phyloP scores from a whole-genome alignment of 2,329 filamentous ascomycete species.

The Periconia digitata region DNA sequence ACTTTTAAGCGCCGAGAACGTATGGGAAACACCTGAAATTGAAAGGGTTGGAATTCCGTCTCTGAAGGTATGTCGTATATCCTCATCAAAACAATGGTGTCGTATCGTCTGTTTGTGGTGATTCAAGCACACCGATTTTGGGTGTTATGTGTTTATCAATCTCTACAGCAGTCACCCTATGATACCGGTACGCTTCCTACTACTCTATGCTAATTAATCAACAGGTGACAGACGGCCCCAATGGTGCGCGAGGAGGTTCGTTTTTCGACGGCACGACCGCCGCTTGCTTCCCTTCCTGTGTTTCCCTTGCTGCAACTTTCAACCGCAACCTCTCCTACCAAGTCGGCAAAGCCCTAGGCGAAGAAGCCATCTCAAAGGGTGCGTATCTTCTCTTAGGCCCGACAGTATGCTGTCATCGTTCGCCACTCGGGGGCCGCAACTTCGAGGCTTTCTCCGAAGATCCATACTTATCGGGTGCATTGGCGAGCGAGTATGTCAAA shows the following conservation, averaged over 20 bases:
- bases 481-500: slow-evolving; percentile 9
- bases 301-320: slow-evolving; percentile 56
- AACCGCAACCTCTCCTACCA: slow-evolving; percentile 23
- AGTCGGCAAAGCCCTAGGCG: slow-evolving; percentile 25
- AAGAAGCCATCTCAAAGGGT: slow-evolving; percentile 27
- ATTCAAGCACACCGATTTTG: no score
- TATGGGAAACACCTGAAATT: slow-evolving; percentile 15
- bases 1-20: slow-evolving; percentile 12
- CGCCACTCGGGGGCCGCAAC: slow-evolving; percentile 12
- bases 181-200: no score
- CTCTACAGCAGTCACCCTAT: neutral
- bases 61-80: slow-evolving; percentile 10
- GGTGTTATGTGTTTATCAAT: no score
- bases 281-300: slow-evolving; percentile 72
- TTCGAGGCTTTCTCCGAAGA: slow-evolving; percentile 14
- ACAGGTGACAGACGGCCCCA: slow-evolving; percentile 64
- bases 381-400: slow-evolving; percentile 11
- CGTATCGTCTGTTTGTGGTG: neutral
- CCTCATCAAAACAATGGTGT: neutral
- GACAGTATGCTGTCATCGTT: slow-evolving; percentile 29
- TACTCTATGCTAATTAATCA: neutral
- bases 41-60: slow-evolving; percentile 9
- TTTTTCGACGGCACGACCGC: slow-evolving; percentile 67
- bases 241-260: slow-evolving; percentile 62
- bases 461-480: slow-evolving; percentile 6